phyloP scores from a whole-genome alignment of 2,329 filamentous ascomycete genomes.

The Penicillium sp. region DNA sequence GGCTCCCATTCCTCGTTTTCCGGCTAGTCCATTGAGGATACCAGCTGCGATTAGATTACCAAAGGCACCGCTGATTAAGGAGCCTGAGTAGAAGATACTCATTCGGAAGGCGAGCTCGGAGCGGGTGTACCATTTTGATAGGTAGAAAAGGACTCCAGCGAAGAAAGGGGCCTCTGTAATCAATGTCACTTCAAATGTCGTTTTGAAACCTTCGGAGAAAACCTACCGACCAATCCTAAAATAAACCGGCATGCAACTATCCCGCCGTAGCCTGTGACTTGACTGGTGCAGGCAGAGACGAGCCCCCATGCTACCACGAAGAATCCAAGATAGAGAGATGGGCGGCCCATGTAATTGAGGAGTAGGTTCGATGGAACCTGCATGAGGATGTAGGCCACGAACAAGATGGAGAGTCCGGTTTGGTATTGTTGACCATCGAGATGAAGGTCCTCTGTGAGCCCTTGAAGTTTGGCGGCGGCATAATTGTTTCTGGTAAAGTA shows the following conservation, averaged over 20 bases:
- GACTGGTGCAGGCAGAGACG: conserved; percentile 43
- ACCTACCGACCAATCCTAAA: conserved; percentile 35
- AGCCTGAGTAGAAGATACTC: conserved; percentile 47
- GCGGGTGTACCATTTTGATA: conserved; percentile 13
- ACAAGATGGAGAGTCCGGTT: conserved; percentile 5
- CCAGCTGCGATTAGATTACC: conserved; percentile 38
- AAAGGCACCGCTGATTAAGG: conserved; percentile 40
- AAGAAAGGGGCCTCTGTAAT: conserved; percentile 44
- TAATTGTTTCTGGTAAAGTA: conserved; percentile 3
- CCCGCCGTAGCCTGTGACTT: conserved; percentile 40
- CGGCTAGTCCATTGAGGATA: conserved; percentile 36
- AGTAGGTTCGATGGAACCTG: conserved; percentile 27
- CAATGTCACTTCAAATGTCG: background rate
- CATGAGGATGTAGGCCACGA: conserved; percentile 29
- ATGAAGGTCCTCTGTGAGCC: background rate
- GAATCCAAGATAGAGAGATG: conserved; percentile 26
- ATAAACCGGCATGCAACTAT: conserved; percentile 47
- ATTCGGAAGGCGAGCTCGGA: conserved; percentile 44
- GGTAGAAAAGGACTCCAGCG: conserved; percentile 40
- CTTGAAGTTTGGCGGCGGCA: conserved; percentile 9
- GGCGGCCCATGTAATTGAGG: conserved; percentile 30
- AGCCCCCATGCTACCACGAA: conserved; percentile 41
- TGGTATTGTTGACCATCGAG: conserved; percentile 5
- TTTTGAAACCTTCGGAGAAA: no score
- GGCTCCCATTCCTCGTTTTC: conserved; percentile 39